Evolutionary conservation across 1,284 basidiomycete genomes (phyloP).

Genomic region (Ceratobasidium sp.): DNA sequence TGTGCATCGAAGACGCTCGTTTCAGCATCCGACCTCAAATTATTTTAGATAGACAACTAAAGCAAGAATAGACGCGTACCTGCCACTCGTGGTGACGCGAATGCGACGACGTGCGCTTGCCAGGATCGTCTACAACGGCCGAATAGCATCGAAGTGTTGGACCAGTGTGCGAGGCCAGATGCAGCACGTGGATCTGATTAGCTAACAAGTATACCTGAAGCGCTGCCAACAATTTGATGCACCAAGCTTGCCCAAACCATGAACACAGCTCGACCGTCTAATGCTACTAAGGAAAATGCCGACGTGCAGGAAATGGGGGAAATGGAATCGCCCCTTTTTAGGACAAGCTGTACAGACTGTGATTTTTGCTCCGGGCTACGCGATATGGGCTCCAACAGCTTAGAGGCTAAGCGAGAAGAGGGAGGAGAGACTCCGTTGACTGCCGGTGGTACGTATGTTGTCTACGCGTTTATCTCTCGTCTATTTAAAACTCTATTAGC

Average conservation of each 20-base stretch:
- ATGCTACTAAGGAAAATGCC: neutral
- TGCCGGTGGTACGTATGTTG: constrained; percentile 33
- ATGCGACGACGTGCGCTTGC: no score
- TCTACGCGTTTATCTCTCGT: neutral
- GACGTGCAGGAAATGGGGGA: constrained; percentile 39
- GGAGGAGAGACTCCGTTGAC: neutral
- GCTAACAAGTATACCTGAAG: no score
- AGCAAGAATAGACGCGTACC: no score
- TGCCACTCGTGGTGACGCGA: no score
- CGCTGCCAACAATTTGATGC: no score
- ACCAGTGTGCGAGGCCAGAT: no score
- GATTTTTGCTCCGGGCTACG: constrained; percentile 48
- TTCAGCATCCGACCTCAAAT: no score
- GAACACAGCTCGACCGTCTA: neutral
- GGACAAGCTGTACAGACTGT: constrained; percentile 46
- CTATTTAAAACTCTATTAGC: constrained; percentile 41
- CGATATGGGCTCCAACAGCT: constrained; percentile 37
- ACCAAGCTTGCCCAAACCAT: neutral
- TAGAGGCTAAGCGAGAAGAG: constrained; percentile 11
- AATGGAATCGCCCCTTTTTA: constrained; percentile 47
- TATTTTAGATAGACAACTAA: no score
- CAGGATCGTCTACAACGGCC: no score
- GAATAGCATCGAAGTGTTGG: no score
- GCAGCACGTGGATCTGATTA: no score
- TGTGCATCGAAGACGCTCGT: no score